phyloP scores from a whole-genome alignment of 352 stramenopile species.

The Phytophthora foliorum region DNA sequence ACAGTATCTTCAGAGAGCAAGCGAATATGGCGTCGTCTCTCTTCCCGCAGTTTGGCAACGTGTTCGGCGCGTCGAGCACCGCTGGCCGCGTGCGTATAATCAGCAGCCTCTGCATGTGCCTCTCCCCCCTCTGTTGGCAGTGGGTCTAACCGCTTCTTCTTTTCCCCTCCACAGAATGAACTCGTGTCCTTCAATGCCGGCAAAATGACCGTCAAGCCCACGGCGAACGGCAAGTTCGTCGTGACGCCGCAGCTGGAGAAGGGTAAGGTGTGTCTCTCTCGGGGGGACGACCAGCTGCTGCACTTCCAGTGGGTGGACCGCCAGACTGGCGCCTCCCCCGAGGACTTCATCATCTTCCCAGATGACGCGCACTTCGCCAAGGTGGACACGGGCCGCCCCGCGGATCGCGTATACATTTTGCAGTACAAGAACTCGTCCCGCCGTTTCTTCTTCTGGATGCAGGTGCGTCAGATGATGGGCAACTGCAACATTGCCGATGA shows the following conservation, averaged over 20 bases:
- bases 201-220: conserved; percentile 86
- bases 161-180: conserved; percentile 58
- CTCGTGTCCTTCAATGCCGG: conserved; percentile 93
- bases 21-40: conserved; percentile 65
- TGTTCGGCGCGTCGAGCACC: conserved; percentile 72
- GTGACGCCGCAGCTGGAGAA: conserved; percentile 93
- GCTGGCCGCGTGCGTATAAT: conserved; percentile 56
- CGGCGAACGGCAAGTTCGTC: conserved; percentile 88
- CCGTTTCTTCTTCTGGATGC: conserved; percentile 97
- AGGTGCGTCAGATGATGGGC: conserved; percentile 70
- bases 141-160: background rate
- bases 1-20: conserved; percentile 32
- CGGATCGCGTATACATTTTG: conserved; percentile 92
- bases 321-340: conserved; percentile 78
- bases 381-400: conserved; percentile 87
- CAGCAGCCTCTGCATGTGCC: background rate
- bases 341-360: conserved; percentile 95
- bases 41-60: conserved; percentile 86
- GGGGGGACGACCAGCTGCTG: conserved; percentile 90
- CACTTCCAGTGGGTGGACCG: conserved; percentile 96
- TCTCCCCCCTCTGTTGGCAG: background rate
- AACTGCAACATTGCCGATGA: background rate
- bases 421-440: conserved; percentile 94
- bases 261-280: conserved; percentile 89
- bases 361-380: conserved; percentile 91